Evolutionary conservation across 805 yeast genomes (phyloP).

Genomic region (Candida pseudoglaebosa): DNA sequence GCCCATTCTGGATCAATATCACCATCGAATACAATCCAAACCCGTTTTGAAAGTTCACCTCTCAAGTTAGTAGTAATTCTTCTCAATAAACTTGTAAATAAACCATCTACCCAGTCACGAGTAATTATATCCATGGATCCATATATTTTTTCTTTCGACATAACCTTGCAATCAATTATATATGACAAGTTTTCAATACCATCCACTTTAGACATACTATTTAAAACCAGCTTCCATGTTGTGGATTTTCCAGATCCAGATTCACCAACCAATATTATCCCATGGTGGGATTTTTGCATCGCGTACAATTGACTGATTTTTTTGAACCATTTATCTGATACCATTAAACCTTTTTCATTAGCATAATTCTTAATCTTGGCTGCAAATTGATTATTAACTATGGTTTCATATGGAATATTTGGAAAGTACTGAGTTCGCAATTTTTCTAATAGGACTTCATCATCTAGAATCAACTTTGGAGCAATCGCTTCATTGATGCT

Average conservation of each 20-base stretch:
- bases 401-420: conserved; percentile 12
- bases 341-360: conserved; percentile 22
- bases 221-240: conserved; percentile 46
- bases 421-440: conserved; percentile 24
- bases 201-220: conserved; percentile 36
- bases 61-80: conserved; percentile 49
- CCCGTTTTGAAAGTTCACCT: conserved; percentile 51
- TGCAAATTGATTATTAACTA: conserved; percentile 23
- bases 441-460: conserved; percentile 38
- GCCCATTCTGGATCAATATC: conserved; percentile 94
- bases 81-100: conserved; percentile 67
- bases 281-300: conserved; percentile 63
- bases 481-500: conserved; percentile 59
- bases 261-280: conserved; percentile 75
- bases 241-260: conserved; percentile 74
- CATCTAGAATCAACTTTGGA: conserved; percentile 62
- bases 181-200: conserved; percentile 35
- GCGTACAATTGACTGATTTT: conserved; percentile 62
- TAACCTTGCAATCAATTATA: conserved; percentile 70
- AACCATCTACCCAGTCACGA: conserved; percentile 90
- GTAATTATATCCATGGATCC: conserved; percentile 74
- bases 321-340: conserved; percentile 41
- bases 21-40: conserved; percentile 88
- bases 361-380: conserved; percentile 24
- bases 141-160: conserved; percentile 60